Percentiles rank a stretch among this genome's conserved stretches.
phyloP scores from a whole-genome alignment of 2,329 filamentous ascomycete genomes.

The Penicillium thymicola region DNA sequence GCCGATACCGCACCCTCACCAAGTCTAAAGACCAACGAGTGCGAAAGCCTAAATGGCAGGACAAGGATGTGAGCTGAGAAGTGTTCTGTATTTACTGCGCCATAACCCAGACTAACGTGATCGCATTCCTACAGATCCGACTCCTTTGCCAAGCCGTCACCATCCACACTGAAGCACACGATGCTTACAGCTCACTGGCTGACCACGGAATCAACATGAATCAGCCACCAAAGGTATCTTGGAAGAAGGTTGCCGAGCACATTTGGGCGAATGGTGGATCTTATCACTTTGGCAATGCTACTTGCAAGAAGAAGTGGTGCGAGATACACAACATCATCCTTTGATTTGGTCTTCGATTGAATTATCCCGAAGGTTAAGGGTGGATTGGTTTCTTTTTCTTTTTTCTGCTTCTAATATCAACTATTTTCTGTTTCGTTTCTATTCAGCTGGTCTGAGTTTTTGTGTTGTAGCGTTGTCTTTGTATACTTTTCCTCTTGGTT shows the following conservation, averaged over 20 bases:
- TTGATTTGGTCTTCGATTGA: slow-evolving; percentile 1
- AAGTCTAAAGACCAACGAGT: slow-evolving; percentile 46
- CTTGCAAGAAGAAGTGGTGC: slow-evolving; percentile 61
- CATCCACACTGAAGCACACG: slow-evolving; percentile 16
- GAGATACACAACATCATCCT: slow-evolving; percentile 39
- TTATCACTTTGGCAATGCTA: slow-evolving; percentile 60
- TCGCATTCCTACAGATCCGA: slow-evolving; percentile 29
- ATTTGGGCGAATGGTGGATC: slow-evolving; percentile 53
- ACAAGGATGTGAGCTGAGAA: slow-evolving; percentile 40
- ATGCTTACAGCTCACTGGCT: background rate
- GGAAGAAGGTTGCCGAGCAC: slow-evolving; percentile 57
- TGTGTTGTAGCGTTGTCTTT: background rate
- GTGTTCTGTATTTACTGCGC: background rate
- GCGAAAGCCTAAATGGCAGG: slow-evolving; percentile 45
- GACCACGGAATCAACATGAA: background rate
- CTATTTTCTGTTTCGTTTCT: background rate
- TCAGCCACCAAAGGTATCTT: slow-evolving; percentile 49
- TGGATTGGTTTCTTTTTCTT: background rate
- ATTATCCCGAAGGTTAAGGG: too few species aligned
- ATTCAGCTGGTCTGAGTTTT: slow-evolving; percentile 3
- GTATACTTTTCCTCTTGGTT: background rate
- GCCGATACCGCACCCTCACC: slow-evolving; percentile 46
- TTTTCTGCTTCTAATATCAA: background rate
- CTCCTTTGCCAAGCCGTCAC: slow-evolving; percentile 42
- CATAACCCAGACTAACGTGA: background rate